Percentiles rank a stretch among this genome's conserved stretches.
phyloP scores from a whole-genome alignment of 2,329 filamentous ascomycete species.

The Fusarium buharicum region DNA sequence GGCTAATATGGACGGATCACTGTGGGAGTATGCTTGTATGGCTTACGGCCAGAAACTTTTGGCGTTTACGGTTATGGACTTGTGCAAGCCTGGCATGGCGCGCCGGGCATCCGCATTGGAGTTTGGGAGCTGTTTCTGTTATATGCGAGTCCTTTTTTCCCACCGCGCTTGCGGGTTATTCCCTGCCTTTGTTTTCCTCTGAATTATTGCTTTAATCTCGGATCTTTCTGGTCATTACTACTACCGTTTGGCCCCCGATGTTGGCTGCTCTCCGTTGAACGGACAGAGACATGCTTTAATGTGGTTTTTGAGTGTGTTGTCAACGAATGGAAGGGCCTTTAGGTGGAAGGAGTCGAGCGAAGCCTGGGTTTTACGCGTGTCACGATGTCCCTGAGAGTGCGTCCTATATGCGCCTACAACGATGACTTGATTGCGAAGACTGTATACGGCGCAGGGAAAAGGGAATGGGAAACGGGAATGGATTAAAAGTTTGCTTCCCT shows the following conservation, averaged over 20 bases:
- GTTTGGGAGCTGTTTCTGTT: slow-evolving; percentile 37
- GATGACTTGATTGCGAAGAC: slow-evolving; percentile 40
- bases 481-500: slow-evolving; percentile 40
- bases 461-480: slow-evolving; percentile 24
- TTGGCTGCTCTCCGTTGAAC: slow-evolving; percentile 43
- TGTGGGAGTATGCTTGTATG: slow-evolving; percentile 31
- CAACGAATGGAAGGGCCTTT: slow-evolving; percentile 19
- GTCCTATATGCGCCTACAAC: slow-evolving; percentile 17
- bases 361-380: slow-evolving; percentile 33
- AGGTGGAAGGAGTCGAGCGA: slow-evolving; percentile 24
- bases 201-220: slow-evolving; percentile 36
- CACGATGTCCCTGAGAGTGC: slow-evolving; percentile 33
- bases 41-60: slow-evolving; percentile 35
- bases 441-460: slow-evolving; percentile 32
- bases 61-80: slow-evolving; percentile 42
- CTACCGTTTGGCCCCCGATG: slow-evolving; percentile 11
- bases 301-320: slow-evolving; percentile 20
- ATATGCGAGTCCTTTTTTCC: slow-evolving; percentile 16
- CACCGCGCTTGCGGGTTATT: slow-evolving; percentile 19
- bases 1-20: slow-evolving; percentile 19
- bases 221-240: slow-evolving; percentile 28
- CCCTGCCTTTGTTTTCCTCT: slow-evolving; percentile 26
- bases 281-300: slow-evolving; percentile 38
- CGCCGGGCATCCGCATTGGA: slow-evolving; percentile 40
- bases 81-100: slow-evolving; percentile 39